A percentile compares a stretch with the other conserved stretches of the same genome.
Conservation (phyloP, 1,139 yeast genomes). For the Scheffersomyces cryptocercus region DNA sequence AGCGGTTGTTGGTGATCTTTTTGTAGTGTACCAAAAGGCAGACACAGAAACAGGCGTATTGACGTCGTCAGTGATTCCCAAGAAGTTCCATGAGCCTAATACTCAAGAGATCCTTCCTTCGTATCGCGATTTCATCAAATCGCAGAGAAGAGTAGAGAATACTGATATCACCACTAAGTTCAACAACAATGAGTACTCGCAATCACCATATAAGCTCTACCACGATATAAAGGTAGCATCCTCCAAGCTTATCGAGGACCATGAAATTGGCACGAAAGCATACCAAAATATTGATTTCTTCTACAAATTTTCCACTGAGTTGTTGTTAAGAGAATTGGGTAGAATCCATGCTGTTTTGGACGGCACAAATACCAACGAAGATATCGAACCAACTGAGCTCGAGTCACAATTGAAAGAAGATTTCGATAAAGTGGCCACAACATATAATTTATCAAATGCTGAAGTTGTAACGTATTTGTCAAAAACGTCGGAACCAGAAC, state of each 20-base stretch:
- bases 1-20: slow-evolving; percentile 13
- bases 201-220: slow-evolving; percentile 53
- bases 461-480: slow-evolving; percentile 54
- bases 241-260: slow-evolving; percentile 47
- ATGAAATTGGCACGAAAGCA: slow-evolving; percentile 54
- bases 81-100: slow-evolving; percentile 45
- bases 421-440: slow-evolving; percentile 64
- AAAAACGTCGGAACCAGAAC: slow-evolving; percentile 31
- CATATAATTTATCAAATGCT: slow-evolving; percentile 59
- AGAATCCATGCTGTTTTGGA: slow-evolving; percentile 26
- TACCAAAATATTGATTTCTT: slow-evolving; percentile 67
- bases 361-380: slow-evolving; percentile 7
- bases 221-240: slow-evolving; percentile 76
- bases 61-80: slow-evolving; percentile 40
- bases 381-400: slow-evolving; percentile 23
- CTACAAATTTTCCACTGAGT: slow-evolving; percentile 68
- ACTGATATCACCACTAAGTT: slow-evolving; percentile 25
- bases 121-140: slow-evolving; percentile 33
- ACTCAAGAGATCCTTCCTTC: slow-evolving; percentile 45
- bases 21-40: slow-evolving; percentile 31
- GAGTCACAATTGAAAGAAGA: slow-evolving; percentile 47
- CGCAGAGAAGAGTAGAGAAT: slow-evolving; percentile 17
- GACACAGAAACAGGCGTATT: slow-evolving; percentile 37
- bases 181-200: slow-evolving; percentile 32
- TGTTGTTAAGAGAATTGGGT: slow-evolving; percentile 69